These are phyloP conservation scores for Echinosophora koreensis DNA, from an alignment of 306 rosid species.

Conservation along the genomic window DNA sequence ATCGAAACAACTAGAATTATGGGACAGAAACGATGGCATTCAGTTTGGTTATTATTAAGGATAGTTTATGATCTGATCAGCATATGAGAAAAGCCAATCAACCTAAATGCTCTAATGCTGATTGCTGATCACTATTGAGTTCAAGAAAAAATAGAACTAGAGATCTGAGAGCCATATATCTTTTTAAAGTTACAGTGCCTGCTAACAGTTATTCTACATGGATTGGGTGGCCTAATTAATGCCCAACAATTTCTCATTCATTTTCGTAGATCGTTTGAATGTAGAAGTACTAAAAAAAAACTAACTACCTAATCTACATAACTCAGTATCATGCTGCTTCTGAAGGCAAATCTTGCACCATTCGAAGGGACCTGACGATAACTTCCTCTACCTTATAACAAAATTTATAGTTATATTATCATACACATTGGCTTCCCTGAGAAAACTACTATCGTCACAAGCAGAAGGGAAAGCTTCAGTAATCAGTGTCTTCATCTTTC, in stretches of 20 bases:
- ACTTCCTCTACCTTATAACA: slow-evolving; percentile 73
- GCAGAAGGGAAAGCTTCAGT: slow-evolving; percentile 62
- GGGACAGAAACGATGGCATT: neutral
- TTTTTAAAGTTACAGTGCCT: slow-evolving; percentile 67
- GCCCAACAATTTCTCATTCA: slow-evolving; percentile 77
- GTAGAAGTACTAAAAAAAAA: slow-evolving; percentile 75
- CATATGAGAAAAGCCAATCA: slow-evolving; percentile 30
- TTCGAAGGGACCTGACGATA: slow-evolving; percentile 64
- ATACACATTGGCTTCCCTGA: slow-evolving; percentile 67
- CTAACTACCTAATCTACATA: slow-evolving; percentile 88
- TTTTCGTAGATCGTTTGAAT: slow-evolving; percentile 64
- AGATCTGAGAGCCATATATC: slow-evolving; percentile 59
- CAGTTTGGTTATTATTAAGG: slow-evolving; percentile 13
- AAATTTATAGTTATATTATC: slow-evolving; percentile 78
- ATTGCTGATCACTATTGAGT: slow-evolving; percentile 40
- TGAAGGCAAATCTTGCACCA: slow-evolving; percentile 69
- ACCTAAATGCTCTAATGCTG: slow-evolving; percentile 43
- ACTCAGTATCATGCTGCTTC: slow-evolving; percentile 76
- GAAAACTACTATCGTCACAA: slow-evolving; percentile 43
- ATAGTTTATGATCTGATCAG: slow-evolving; percentile 16
- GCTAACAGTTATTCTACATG: slow-evolving; percentile 78
- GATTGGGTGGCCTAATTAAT: slow-evolving; percentile 70
- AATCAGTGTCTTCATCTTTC: slow-evolving; percentile 79
- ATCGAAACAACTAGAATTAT: neutral
- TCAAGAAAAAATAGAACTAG: slow-evolving; percentile 45